phyloP scores from a whole-genome alignment of 2,329 filamentous ascomycete species.

The Stemphylium lycopersici region DNA sequence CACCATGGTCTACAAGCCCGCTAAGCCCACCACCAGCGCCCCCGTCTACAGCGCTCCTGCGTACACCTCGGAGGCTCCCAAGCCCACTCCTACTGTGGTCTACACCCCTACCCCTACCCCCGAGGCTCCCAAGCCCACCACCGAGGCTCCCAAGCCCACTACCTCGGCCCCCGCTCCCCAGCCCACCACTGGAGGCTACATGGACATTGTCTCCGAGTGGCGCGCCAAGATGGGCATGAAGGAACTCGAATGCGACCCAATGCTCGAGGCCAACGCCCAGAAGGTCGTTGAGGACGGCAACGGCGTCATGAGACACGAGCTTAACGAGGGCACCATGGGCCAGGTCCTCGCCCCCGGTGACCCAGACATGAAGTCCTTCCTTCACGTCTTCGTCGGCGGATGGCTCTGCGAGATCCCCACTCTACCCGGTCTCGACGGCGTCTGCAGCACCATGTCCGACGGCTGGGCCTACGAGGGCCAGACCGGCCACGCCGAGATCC shows the following conservation, averaged over 20 bases:
- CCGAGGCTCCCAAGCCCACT: constrained; percentile 6
- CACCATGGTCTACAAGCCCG: too few species aligned
- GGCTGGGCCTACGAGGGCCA: constrained; percentile 40
- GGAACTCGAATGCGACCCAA: constrained; percentile 20
- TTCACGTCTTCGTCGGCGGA: constrained; percentile 41
- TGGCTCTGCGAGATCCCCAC: constrained; percentile 45
- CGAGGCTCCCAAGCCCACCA: constrained; percentile 2
- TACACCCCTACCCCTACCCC: constrained; percentile 4
- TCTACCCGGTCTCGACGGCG: constrained; percentile 31
- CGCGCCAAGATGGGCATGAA: constrained; percentile 37
- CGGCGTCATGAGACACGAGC: constrained; percentile 42
- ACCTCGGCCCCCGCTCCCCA: constrained; percentile 13
- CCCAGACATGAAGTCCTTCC: constrained; percentile 25
- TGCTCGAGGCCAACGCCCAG: constrained; percentile 36
- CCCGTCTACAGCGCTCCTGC: too few species aligned
- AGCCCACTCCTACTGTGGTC: not conserved
- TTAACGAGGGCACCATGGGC: constrained; percentile 35
- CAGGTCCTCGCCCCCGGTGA: constrained; percentile 40
- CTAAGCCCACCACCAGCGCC: too few species aligned
- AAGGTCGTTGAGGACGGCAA: constrained; percentile 31
- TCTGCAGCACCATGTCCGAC: constrained; percentile 30
- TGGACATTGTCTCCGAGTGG: constrained; percentile 35
- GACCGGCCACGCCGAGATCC: constrained; percentile 43
- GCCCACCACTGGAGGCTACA: constrained; percentile 29
- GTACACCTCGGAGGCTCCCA: constrained; percentile 5